Evolutionary conservation across 768 basidiomycete species (phyloP).

Genomic region (Psilocybe tampanensis): DNA sequence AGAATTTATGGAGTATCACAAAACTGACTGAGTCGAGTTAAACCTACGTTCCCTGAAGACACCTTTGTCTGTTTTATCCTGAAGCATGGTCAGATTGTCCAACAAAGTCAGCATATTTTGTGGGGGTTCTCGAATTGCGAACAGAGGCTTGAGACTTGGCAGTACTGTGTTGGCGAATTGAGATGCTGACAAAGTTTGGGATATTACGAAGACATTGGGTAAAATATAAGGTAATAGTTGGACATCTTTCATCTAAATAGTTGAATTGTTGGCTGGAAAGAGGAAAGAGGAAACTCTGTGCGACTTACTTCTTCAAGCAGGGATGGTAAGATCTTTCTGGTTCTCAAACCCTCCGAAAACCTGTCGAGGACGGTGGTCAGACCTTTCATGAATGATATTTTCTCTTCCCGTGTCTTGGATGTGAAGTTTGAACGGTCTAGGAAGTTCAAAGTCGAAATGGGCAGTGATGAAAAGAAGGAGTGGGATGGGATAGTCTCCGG

Average conservation of each 20-base stretch:
- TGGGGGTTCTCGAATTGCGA: conserved; percentile 90
- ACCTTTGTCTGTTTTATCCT: conserved; percentile 84
- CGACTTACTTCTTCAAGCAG: conserved; percentile 86
- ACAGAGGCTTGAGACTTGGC: conserved; percentile 88
- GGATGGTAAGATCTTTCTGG: conserved; percentile 88
- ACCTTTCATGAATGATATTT: conserved; percentile 95
- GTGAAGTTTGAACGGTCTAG: conserved; percentile 95
- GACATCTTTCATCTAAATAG: conserved; percentile 84
- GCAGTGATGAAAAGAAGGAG: conserved; percentile 92
- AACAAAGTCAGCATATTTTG: conserved; percentile 95
- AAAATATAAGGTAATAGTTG: conserved; percentile 93
- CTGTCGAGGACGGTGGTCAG: conserved; percentile 75
- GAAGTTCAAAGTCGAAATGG: conserved; percentile 95
- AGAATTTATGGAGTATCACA: not conserved
- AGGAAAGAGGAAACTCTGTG: not conserved
- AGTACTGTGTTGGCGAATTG: conserved; percentile 86
- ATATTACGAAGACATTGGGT: conserved; percentile 93
- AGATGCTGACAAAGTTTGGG: conserved; percentile 68
- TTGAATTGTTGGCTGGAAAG: not conserved
- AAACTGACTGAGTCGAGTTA: not conserved
- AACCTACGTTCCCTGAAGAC: conserved; percentile 87
- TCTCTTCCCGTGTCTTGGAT: conserved; percentile 92
- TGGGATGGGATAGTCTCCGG: conserved; percentile 82
- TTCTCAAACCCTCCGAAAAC: conserved; percentile 86
- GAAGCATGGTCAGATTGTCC: conserved; percentile 86